phyloP scores from a whole-genome alignment of 2,329 filamentous ascomycete species.

The Verticillium zaregamsianum region DNA sequence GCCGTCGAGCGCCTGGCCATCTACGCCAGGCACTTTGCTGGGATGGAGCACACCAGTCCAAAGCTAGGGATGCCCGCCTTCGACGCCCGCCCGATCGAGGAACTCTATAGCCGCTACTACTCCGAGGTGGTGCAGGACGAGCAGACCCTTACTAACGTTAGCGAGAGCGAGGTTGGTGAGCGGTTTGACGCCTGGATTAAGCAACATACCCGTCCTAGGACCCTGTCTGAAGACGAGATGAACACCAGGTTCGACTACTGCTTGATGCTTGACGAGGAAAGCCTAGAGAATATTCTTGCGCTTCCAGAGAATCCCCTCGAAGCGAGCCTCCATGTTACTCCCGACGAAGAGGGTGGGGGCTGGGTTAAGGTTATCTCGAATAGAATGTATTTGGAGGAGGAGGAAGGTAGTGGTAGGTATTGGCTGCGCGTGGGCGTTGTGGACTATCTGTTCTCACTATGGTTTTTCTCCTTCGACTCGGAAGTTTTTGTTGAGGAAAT shows the following conservation, averaged over 20 bases:
- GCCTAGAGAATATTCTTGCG: conserved; percentile 16
- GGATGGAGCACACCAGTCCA: conserved; percentile 4
- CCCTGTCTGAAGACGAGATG: background rate
- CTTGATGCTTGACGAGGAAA: conserved; percentile 17
- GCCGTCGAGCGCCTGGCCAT: conserved; percentile 12
- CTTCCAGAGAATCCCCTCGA: conserved; percentile 13
- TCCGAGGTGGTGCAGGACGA: conserved; percentile 14
- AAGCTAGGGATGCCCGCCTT: background rate
- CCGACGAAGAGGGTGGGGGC: background rate
- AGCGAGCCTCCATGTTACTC: background rate
- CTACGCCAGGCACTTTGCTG: conserved; percentile 10
- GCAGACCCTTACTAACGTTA: conserved; percentile 6
- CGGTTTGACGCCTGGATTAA: conserved; percentile 14
- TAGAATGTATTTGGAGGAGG: conserved; percentile 4
- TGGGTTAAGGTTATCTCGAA: conserved; percentile 15
- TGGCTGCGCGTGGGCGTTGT: conserved; percentile 13
- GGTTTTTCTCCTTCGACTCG: conserved; percentile 10
- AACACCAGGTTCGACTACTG: conserved; percentile 15
- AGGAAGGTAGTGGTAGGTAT: conserved; percentile 6
- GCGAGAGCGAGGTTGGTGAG: conserved; percentile 11
- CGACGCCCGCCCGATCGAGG: conserved; percentile 12
- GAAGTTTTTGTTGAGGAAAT: conserved; percentile 11
- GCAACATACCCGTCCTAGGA: conserved; percentile 2
- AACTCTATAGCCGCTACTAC: conserved; percentile 15
- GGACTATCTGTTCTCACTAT: conserved; percentile 10